These are phyloP conservation scores for Naganishia kalamii DNA, from an alignment of 768 basidiomycete species.

Conservation along the genomic window DNA sequence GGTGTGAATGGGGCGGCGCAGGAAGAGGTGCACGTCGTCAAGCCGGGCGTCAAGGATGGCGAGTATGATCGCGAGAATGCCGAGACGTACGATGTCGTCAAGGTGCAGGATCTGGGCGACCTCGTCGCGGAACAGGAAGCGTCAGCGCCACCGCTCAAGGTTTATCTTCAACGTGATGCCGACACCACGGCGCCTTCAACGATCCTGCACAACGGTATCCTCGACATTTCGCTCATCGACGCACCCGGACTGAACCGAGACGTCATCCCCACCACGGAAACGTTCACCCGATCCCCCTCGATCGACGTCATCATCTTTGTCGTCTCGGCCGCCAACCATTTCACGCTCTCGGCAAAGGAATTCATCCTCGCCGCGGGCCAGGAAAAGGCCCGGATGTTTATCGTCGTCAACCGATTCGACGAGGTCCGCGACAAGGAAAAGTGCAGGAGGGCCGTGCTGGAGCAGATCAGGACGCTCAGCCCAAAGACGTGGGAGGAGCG, in stretches of 20 bases:
- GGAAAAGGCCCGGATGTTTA: constrained; percentile 96
- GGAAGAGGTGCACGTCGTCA: constrained; percentile 81
- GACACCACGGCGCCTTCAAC: constrained; percentile 64
- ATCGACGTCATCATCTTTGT: constrained; percentile 99
- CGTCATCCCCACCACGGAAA: constrained; percentile 83
- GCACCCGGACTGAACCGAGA: constrained; percentile 97
- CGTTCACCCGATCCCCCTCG: constrained; percentile 93
- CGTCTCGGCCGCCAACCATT: constrained; percentile 96
- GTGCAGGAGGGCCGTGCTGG: constrained; percentile 77
- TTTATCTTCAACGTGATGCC: constrained; percentile 58
- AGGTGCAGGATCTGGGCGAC: constrained; percentile 65
- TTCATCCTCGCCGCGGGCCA: constrained; percentile 87
- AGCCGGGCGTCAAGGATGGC: constrained; percentile 39
- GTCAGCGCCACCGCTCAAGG: constrained; percentile 63
- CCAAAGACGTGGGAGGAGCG: constrained; percentile 88
- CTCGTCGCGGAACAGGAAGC: constrained; percentile 70
- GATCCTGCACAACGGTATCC: constrained; percentile 86
- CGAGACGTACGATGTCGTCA: constrained; percentile 65
- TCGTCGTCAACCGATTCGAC: constrained; percentile 97
- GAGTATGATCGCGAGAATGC: constrained; percentile 64
- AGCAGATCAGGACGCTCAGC: constrained; percentile 87
- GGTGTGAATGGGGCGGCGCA: constrained; percentile 55
- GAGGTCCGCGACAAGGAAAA: constrained; percentile 92
- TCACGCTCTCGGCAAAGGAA: constrained; percentile 89
- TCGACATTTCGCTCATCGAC: constrained; percentile 96